Evolutionary conservation across 2,329 filamentous ascomycete genomes (phyloP).

Genomic region (Fusarium kyushuense): DNA sequence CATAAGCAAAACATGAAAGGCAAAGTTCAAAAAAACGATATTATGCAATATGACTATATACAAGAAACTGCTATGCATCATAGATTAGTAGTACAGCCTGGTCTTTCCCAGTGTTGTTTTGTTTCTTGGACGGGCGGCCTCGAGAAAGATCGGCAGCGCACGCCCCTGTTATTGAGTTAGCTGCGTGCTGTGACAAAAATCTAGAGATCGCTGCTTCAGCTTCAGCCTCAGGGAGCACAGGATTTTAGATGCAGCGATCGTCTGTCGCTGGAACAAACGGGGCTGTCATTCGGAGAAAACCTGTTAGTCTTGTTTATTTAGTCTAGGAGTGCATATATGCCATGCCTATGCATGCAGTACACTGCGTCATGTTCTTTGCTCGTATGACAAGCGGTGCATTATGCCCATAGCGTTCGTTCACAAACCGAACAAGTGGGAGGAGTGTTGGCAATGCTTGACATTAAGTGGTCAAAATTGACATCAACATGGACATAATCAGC

Average conservation of each 20-base stretch:
- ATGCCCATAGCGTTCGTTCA: neutral
- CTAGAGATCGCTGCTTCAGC: constrained; percentile 33
- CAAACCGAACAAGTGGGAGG: neutral
- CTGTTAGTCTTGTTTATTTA: constrained; percentile 1
- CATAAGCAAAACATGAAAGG: constrained; percentile 1
- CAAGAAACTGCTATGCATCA: neutral
- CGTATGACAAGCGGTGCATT: neutral
- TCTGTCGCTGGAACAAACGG: constrained; percentile 1
- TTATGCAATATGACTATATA: constrained; percentile 5
- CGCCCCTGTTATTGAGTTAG: constrained; percentile 7
- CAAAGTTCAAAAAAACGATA: neutral
- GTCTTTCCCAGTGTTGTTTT: neutral
- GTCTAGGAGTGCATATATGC: neutral
- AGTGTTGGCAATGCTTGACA: constrained; percentile 5
- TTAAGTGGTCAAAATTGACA: neutral
- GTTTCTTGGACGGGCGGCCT: constrained; percentile 8
- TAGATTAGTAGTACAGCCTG: neutral
- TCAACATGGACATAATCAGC: neutral
- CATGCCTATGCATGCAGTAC: neutral
- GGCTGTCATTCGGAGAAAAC: constrained; percentile 7
- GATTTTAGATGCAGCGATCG: constrained; percentile 4
- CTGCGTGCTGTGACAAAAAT: constrained; percentile 2
- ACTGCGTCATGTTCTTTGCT: constrained; percentile 5
- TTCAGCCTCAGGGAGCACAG: constrained; percentile 6
- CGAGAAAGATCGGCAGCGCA: constrained; percentile 21